Base-by-base conservation (phyloP, 1,139 yeast species). In the Suhomyces ambrosiae region DNA sequence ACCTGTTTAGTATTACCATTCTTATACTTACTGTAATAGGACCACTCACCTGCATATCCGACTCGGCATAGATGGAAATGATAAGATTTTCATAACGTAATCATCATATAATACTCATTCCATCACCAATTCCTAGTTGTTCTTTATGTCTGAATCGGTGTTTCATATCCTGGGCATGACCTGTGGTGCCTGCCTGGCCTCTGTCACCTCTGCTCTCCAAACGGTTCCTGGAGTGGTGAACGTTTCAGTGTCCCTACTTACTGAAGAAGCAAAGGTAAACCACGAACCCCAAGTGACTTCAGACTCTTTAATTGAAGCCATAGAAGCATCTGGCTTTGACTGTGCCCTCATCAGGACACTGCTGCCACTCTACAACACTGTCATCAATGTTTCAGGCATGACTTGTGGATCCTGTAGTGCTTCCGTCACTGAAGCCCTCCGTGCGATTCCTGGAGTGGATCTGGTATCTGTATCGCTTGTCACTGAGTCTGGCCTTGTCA, bases 351-450 rank as follows among this genome's bases (percentile, higher is more conserved):
- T 48, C 18, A 34, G 14, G 16, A 11, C 38, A 16, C 38, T 12
- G 33, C 4, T 32, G 2, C 52, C 29, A 33, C 24, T 13, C 13
- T 13, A 35, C 15, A 12, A 24, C 10, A 45, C 50, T n/a, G 17
- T 26, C 8, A 18, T 44, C 18, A 27, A 26, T 27, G 38, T 84
- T 1, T 57, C 49, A 22, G 96, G 96, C 4, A 89, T 89, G 96
- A 87, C 96, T 5, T 89, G 96, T 54, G 86, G 92, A 3, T 76
- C 94, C 0, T 89, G 96, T 57, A 76, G 82, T 3, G 71, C 80
- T 2, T 66, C 90, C 1, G 78, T 89, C 24, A 78, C 83, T 1
- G 60, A 61, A 14, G 78, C 81, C 2, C 60, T 87, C 19, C 68
- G 69, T 38, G 48, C 54, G 1, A 30, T 75, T 4, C 58, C 59